Conservation (phyloP, 176 grass and related monocot genomes). For the Avena atlantica region DNA sequence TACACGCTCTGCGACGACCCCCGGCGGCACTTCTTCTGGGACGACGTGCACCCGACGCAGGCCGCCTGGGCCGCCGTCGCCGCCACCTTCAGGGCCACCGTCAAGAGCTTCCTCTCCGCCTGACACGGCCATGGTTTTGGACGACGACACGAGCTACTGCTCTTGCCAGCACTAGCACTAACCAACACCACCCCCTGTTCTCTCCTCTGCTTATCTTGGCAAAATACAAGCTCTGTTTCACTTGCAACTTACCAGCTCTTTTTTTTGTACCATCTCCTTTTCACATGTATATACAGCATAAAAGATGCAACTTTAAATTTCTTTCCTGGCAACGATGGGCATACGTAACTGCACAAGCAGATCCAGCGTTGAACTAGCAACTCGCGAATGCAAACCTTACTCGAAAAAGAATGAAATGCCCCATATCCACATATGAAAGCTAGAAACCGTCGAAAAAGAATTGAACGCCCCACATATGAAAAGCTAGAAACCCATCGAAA, state of each 20-base stretch:
- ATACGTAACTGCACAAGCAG: no score
- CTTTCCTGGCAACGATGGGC: neutral
- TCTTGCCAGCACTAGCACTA: neutral
- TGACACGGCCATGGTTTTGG: neutral
- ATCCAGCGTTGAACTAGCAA: no score
- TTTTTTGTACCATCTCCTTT: neutral
- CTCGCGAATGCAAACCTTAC: neutral
- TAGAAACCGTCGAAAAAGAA: neutral
- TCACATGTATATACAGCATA: neutral
- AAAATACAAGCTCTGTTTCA: neutral
- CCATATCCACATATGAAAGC: neutral
- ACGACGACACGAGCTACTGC: neutral
- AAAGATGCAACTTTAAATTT: neutral
- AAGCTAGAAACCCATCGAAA: neutral
- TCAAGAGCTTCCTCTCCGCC: constrained; percentile 50
- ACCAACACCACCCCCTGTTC: constrained; percentile 2
- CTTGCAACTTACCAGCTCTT: neutral
- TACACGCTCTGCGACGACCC: constrained; percentile 62
- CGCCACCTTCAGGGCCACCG: constrained; percentile 38
- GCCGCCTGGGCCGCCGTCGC: constrained; percentile 75
- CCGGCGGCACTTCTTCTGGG: constrained; percentile 74
- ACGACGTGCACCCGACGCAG: constrained; percentile 84
- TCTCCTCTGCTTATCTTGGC: neutral
- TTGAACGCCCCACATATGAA: no score
- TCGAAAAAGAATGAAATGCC: neutral